Evolutionary conservation across 495 filamentous ascomycete species (phyloP), one percentile per base, ranked within the genome.

Genomic region (Penicillium tannophilum): DNA sequence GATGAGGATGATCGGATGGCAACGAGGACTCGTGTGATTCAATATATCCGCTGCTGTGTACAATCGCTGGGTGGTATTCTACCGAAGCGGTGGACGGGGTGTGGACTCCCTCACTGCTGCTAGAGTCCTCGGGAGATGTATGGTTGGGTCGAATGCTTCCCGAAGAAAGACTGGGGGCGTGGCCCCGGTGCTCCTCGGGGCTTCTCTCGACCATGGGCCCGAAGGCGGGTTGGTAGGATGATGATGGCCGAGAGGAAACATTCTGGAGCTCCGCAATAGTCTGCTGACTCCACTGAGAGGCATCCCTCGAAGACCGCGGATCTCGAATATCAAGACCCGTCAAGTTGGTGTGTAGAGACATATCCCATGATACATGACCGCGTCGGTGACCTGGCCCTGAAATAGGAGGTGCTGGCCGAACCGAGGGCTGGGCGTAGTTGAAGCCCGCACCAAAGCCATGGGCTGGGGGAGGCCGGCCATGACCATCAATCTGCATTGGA

Each of bases 101-200:
- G 6, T 85, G 81, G 0, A 88, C 84, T 28, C 86, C 85, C 58
- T 90, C 88, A 63, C 85, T 88, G 65, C 86, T 87, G 59, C 86
- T 88, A 1, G 88, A 90, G 70, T 88, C 88, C 61, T 87, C 88
- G 0, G 88, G 88, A 16, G 87, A 89, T 4, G 81, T 85, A 36
- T 87, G 81, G 19, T 80, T 76, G 16, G 77, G 64, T 24, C 72
- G 70, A 23, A 41, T 41, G 39, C 68, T 77, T 39, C 68, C 59
- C 24, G 58, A 64, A 23, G 63, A 65, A 17, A 63, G 64, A 31
- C 62, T 72, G 4, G 64, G 65, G 41, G 59, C 55, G 47, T 74
- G 71, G n/a, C 64, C 63, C 9, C 71, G 72, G 47, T 69, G 35
- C 35, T 72, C 65, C 49, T 73, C 67, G 42, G 61, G 66, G 46